Conservation (phyloP, 2,329 filamentous ascomycete genomes). For the Dactylella cylindrospora region DNA sequence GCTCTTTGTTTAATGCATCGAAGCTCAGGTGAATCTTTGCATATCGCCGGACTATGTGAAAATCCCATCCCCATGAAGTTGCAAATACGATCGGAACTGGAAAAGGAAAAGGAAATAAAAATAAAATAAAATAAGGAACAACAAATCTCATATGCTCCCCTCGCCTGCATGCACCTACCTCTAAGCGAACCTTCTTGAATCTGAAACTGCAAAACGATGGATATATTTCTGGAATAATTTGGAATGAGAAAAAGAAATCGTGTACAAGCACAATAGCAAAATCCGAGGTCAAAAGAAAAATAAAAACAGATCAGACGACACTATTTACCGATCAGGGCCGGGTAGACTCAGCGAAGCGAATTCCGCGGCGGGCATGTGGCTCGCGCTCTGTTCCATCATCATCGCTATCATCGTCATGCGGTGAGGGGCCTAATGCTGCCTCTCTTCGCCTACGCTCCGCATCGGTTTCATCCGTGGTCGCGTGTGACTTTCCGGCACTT, state of each 20-base stretch:
- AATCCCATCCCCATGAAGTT: no score
- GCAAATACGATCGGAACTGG: no score
- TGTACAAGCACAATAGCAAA: neutral
- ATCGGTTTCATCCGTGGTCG: slow-evolving; percentile 61
- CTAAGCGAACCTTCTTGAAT: no score
- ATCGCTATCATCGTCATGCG: slow-evolving; percentile 26
- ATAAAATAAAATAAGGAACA: no score
- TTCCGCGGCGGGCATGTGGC: slow-evolving; percentile 17
- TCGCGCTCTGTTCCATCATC: slow-evolving; percentile 39
- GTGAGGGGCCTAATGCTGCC: slow-evolving; percentile 60
- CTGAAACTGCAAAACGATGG: no score
- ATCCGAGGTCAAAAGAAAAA: neutral
- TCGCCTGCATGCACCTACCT: no score
- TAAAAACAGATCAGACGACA: neutral
- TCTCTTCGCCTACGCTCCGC: slow-evolving; percentile 73
- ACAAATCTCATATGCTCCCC: no score
- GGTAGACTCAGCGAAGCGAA: slow-evolving; percentile 30
- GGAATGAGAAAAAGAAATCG: neutral
- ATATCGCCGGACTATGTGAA: no score
- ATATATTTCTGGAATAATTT: neutral
- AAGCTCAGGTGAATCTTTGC: no score
- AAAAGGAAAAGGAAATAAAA: no score
- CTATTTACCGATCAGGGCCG: neutral
- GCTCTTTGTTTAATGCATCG: no score
- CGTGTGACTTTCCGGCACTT: slow-evolving; percentile 1